phyloP scores from a whole-genome alignment of 2,329 filamentous ascomycete genomes.

The Corynespora cassiicola region DNA sequence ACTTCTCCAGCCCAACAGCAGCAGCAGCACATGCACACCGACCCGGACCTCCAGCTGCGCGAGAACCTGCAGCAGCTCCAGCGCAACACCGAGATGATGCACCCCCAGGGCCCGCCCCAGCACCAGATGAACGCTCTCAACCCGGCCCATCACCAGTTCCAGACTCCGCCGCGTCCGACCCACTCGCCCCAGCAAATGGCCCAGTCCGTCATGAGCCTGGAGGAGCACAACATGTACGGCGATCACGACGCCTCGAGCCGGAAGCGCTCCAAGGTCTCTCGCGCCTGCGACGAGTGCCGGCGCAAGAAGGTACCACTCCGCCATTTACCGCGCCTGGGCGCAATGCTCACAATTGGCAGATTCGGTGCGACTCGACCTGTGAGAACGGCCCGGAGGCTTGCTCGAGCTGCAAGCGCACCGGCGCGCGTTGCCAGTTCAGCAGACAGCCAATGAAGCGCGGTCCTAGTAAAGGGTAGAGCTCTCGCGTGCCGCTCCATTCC shows the following conservation, averaged over 20 bases:
- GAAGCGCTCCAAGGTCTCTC: slow-evolving; percentile 50
- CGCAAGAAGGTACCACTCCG: slow-evolving; percentile 45
- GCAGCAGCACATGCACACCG: slow-evolving; percentile 33
- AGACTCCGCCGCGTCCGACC: slow-evolving; percentile 40
- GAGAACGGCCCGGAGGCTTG: slow-evolving; percentile 49
- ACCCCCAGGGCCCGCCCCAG: slow-evolving; percentile 29
- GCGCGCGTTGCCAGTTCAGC: slow-evolving; percentile 48
- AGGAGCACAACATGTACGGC: slow-evolving; percentile 40
- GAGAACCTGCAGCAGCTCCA: slow-evolving; percentile 44
- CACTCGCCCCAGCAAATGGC: slow-evolving; percentile 49
- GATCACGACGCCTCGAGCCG: slow-evolving; percentile 42
- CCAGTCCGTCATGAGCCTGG: slow-evolving; percentile 45
- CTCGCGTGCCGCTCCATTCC: not conserved
- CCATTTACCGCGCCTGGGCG: not conserved
- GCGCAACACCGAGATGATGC: slow-evolving; percentile 39
- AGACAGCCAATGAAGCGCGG: slow-evolving; percentile 50
- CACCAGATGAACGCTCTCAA: slow-evolving; percentile 34
- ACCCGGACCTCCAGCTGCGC: slow-evolving; percentile 41
- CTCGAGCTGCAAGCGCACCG: slow-evolving; percentile 48
- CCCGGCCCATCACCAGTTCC: slow-evolving; percentile 41
- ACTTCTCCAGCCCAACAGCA: slow-evolving; percentile 40
- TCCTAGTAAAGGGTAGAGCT: slow-evolving; percentile 50
- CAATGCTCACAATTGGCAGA: slow-evolving; percentile 33
- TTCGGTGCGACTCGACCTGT: slow-evolving; percentile 48
- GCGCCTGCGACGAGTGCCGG: slow-evolving; percentile 50